A percentile compares a stretch with the other conserved stretches of the same genome.
These are phyloP conservation scores for Fusarium cyanostomum DNA, from an alignment of 2,329 filamentous ascomycete species.

Conservation along the genomic window DNA sequence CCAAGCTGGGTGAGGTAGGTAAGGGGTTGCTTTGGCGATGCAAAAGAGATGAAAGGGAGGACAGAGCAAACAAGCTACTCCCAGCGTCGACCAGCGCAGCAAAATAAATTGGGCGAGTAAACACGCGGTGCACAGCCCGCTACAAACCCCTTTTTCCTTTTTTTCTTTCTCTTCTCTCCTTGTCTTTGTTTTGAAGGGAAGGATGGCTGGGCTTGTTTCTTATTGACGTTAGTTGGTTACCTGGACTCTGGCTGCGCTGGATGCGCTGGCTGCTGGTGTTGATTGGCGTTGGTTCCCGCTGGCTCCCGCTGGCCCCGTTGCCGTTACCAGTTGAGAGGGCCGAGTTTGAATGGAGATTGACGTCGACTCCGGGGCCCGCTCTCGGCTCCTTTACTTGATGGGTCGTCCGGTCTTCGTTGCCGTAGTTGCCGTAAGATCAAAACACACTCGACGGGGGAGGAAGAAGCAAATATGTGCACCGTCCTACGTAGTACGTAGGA, in stretches of 20 bases:
- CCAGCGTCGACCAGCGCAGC: neutral
- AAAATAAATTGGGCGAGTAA: conserved; percentile 15
- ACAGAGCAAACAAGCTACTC: conserved; percentile 1
- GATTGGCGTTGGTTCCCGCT: conserved; percentile 21
- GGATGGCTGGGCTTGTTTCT: conserved; percentile 22
- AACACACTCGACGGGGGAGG: neutral
- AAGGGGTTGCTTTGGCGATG: conserved; percentile 23
- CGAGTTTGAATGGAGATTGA: conserved; percentile 1
- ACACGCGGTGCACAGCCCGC: conserved; percentile 1
- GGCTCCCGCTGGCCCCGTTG: conserved; percentile 27
- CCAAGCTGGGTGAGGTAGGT: neutral
- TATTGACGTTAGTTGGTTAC: neutral
- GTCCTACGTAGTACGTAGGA: neutral
- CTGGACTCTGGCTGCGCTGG: neutral
- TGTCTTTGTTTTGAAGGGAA: conserved; percentile 17
- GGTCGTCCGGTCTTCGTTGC: neutral
- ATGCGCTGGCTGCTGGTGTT: conserved; percentile 10
- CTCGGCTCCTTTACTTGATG: neutral
- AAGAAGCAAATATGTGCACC: neutral
- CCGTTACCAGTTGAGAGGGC: conserved; percentile 26
- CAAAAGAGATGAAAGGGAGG: conserved; percentile 9
- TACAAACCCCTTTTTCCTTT: neutral
- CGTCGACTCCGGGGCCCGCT: neutral
- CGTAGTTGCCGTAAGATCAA: neutral
- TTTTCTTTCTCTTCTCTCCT: conserved; percentile 1